phyloP scores from a whole-genome alignment of 306 rosid species.

The Cucurbita pepo region DNA sequence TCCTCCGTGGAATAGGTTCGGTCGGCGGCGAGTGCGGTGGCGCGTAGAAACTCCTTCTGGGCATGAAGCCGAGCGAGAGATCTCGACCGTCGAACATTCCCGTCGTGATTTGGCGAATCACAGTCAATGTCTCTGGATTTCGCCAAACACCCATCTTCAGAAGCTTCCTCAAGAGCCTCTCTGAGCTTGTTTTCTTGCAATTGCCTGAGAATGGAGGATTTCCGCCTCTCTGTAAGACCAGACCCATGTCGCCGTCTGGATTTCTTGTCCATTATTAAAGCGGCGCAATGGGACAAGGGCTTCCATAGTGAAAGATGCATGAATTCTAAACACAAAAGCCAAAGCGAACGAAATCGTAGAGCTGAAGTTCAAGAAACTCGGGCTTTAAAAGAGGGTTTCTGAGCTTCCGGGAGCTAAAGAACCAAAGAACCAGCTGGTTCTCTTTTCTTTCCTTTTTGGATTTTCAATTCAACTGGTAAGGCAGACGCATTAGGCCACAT shows the following conservation, averaged over 20 bases:
- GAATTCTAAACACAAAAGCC: constrained; percentile 8
- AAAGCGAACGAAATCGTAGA: background rate
- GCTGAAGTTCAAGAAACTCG: background rate
- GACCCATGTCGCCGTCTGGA: constrained; percentile 40
- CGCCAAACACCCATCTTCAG: constrained; percentile 71
- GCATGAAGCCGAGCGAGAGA: constrained; percentile 87
- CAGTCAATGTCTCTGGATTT: constrained; percentile 73
- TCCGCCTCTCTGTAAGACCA: constrained; percentile 26
- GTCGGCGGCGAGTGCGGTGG: constrained; percentile 82
- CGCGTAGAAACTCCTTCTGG: constrained; percentile 77
- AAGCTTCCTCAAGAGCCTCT: constrained; percentile 97
- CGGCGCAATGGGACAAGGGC: constrained; percentile 89
- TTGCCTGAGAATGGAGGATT: constrained; percentile 63
- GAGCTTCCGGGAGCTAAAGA: background rate
- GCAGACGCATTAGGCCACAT: constrained; percentile 10
- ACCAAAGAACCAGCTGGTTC: constrained; percentile 5
- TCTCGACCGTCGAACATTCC: constrained; percentile 66
- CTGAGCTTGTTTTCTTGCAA: constrained; percentile 80
- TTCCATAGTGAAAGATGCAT: constrained; percentile 98
- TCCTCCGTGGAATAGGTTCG: constrained; percentile 48
- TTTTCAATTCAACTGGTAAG: constrained; percentile 13
- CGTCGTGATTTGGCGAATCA: constrained; percentile 48
- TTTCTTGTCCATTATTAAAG: constrained; percentile 82
- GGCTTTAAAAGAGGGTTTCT: constrained; percentile 8
- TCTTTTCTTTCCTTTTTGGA: background rate